Conservation (phyloP, 306 rosid genomes). For the Cucurbita ficifolia region DNA sequence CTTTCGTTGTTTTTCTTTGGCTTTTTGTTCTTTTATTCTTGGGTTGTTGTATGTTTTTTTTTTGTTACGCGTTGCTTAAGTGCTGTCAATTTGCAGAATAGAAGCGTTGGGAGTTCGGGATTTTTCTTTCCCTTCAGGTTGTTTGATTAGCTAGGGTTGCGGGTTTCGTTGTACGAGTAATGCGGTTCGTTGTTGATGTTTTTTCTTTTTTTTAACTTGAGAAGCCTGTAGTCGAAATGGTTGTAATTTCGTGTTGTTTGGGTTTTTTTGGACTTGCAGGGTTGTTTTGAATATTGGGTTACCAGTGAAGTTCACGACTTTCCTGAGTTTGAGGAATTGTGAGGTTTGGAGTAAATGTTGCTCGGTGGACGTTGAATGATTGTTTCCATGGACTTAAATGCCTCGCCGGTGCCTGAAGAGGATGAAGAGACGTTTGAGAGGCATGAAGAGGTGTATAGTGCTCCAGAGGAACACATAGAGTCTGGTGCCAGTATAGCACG, state of each 20-base stretch:
- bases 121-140: constrained; percentile 12
- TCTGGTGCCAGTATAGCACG: constrained; percentile 70
- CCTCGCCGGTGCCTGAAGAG: constrained; percentile 88
- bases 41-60: background rate
- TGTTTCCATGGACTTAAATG: constrained; percentile 96
- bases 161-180: constrained; percentile 7
- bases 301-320: background rate
- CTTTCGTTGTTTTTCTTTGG: background rate
- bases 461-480: constrained; percentile 68
- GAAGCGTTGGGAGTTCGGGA: background rate
- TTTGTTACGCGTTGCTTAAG: background rate
- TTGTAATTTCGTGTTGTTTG: background rate
- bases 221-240: background rate
- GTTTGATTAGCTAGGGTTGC: constrained; percentile 13
- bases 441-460: constrained; percentile 35
- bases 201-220: background rate
- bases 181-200: background rate
- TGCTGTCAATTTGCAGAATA: constrained; percentile 10
- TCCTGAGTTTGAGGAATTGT: constrained; percentile 7
- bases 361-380: constrained; percentile 54
- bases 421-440: constrained; percentile 70
- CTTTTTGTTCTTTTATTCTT: background rate
- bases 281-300: background rate
- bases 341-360: constrained; percentile 28
- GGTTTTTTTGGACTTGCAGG: constrained; percentile 1